Base-by-base conservation (phyloP, 352 stramenopile genomes). In the Pythium insidiosum region DNA sequence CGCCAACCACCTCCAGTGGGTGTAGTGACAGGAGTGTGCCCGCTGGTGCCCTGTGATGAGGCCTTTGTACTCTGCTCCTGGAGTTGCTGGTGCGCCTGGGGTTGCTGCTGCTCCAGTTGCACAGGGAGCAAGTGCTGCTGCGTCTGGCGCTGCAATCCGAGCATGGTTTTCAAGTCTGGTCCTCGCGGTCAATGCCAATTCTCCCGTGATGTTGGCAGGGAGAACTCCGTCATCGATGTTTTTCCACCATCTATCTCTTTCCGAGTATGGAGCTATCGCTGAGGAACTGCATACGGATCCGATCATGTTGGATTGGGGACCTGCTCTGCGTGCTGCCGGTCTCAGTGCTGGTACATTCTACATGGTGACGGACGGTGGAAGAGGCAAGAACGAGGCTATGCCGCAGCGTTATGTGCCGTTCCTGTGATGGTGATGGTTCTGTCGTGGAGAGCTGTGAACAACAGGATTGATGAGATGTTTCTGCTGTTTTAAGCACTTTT, bases 271-370 rank as follows among this genome's bases (percentile, higher is more conserved):
- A 45, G 26, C 12, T 26, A 46, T 53, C 36, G 16, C 26, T 12
- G 16, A 46, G 16, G 30, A 2, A 38, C 44, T 52, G 20, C 44
- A 25, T 42, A n/a, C 44, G 35, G 4, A 15, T 53, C 36, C 46
- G 24, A 53, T 53, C 36, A 53, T 43, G 43, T n/a, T n/a, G n/a
- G 22, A 7, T 18, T 50, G 43, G 30, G 21, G 21, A 33, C 5
- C 13, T 4, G 1, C 43, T 34, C 7, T 50, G 33, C 13, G 29
- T 43, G 31, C 43, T 43, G 43, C 34, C 24, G 43, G 43, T 35
- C 34, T 50, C 22, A 50, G 43, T 26, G 42, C 43, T 51, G 43
- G 43, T 24, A 42, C 13, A 38, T 51, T 51, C 43, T 51, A 51
- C 43, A 42, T 51, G 43, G 43, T 51, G 43, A 51, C 43, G 24